A percentile compares a stretch with the other conserved stretches of the same genome.
phyloP scores from a whole-genome alignment of 1,139 yeast species.

The Taiozyma onychis region DNA sequence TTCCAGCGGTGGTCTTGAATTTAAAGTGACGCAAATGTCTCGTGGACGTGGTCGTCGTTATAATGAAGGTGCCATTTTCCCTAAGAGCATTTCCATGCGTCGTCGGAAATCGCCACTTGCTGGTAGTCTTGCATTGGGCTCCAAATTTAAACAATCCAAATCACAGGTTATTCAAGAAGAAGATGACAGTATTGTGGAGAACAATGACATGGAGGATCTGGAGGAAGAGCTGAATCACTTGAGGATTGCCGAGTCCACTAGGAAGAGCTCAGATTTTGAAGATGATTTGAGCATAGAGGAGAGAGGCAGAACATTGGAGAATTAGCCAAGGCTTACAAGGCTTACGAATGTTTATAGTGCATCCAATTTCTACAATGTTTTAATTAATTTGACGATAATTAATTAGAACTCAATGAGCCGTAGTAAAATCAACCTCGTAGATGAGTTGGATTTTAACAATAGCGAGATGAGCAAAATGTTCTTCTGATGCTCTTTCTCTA shows the following conservation, averaged over 20 bases:
- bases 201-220: conserved; percentile 12
- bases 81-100: conserved; percentile 27
- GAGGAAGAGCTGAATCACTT: conserved; percentile 22
- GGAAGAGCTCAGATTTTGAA: conserved; percentile 21
- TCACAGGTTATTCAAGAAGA: conserved; percentile 31
- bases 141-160: conserved; percentile 23
- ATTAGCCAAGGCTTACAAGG: background rate
- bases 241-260: conserved; percentile 15
- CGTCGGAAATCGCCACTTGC: conserved; percentile 40
- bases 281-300: conserved; percentile 12
- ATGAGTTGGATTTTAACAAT: too few relatives aligned
- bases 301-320: conserved; percentile 11
- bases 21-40: conserved; percentile 3
- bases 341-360: too few relatives aligned
- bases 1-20: conserved; percentile 4
- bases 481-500: too few relatives aligned
- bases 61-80: conserved; percentile 30
- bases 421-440: too few relatives aligned
- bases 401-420: too few relatives aligned
- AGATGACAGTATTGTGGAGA: conserved; percentile 20
- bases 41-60: conserved; percentile 24
- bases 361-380: too few relatives aligned
- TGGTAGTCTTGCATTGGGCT: conserved; percentile 15
- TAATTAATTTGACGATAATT: too few relatives aligned
- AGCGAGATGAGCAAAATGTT: too few relatives aligned